These are phyloP conservation scores for Rhodomyrtus tomentosa DNA, from an alignment of 345 rosid genomes.

Conservation along the genomic window DNA sequence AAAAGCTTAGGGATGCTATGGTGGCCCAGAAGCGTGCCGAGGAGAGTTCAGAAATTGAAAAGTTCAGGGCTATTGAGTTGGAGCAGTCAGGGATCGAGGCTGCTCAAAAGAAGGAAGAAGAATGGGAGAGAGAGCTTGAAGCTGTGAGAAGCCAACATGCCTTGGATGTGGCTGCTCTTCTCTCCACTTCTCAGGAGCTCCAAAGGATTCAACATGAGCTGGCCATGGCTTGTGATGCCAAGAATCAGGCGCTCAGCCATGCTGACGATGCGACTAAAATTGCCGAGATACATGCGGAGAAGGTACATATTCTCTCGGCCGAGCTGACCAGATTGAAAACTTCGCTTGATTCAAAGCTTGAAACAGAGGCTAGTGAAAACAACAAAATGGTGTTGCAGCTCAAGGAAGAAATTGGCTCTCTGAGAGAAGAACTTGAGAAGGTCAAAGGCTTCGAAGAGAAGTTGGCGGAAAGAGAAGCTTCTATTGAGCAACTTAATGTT, in stretches of 20 bases:
- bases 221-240: slow-evolving; percentile 57
- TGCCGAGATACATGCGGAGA: slow-evolving; percentile 69
- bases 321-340: slow-evolving; percentile 58
- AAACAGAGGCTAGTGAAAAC: slow-evolving; percentile 33
- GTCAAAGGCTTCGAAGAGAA: slow-evolving; percentile 34
- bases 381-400: slow-evolving; percentile 26
- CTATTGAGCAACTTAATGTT: slow-evolving; percentile 59
- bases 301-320: slow-evolving; percentile 70
- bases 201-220: slow-evolving; percentile 58
- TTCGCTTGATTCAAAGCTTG: slow-evolving; percentile 63
- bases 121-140: slow-evolving; percentile 74
- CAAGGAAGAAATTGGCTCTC: slow-evolving; percentile 29
- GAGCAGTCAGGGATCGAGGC: slow-evolving; percentile 90
- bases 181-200: slow-evolving; percentile 65
- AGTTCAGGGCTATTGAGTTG: slow-evolving; percentile 78
- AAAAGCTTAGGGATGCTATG: slow-evolving; percentile 70
- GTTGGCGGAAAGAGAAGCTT: slow-evolving; percentile 49
- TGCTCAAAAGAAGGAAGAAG: slow-evolving; percentile 72
- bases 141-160: slow-evolving; percentile 71
- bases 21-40: slow-evolving; percentile 79
- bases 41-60: slow-evolving; percentile 82
- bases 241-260: slow-evolving; percentile 76
- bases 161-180: slow-evolving; percentile 65
- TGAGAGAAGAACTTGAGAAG: slow-evolving; percentile 53
- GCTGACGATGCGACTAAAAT: slow-evolving; percentile 92